Conservation (phyloP, 2,329 filamentous ascomycete genomes). For the Cordyceps farinosa region DNA sequence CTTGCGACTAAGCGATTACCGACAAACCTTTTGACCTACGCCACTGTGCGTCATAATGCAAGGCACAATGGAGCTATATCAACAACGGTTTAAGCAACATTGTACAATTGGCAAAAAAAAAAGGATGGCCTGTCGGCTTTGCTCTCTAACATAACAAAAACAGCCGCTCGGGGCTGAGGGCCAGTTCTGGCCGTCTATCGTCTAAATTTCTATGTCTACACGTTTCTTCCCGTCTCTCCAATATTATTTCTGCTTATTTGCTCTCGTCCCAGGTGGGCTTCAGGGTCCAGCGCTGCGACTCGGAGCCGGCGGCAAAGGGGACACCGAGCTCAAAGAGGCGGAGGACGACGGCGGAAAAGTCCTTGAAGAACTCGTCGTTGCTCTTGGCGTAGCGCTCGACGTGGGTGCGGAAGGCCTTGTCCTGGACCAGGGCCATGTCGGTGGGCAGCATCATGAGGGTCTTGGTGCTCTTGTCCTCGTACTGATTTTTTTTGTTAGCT, state of each 20-base stretch:
- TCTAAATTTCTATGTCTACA: constrained; percentile 14
- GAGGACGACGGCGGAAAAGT: constrained; percentile 74
- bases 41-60: neutral
- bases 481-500: constrained; percentile 37
- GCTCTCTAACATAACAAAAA: constrained; percentile 14
- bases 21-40: neutral
- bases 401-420: constrained; percentile 77
- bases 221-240: constrained; percentile 12
- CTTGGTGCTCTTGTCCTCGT: constrained; percentile 83
- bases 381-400: constrained; percentile 90
- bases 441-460: constrained; percentile 95
- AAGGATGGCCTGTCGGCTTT: neutral
- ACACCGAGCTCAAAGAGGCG: constrained; percentile 94
- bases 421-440: constrained; percentile 81
- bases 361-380: constrained; percentile 87
- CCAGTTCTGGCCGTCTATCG: constrained; percentile 16
- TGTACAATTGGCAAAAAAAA: neutral
- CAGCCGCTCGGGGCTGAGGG: constrained; percentile 6
- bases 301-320: constrained; percentile 67
- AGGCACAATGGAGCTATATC: neutral
- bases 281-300: constrained; percentile 58
- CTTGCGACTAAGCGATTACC: neutral
- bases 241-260: constrained; percentile 21
- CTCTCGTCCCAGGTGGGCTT: constrained; percentile 49
- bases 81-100: neutral